phyloP scores from a whole-genome alignment of 768 basidiomycete genomes.

The Mycena albidolilacea region DNA sequence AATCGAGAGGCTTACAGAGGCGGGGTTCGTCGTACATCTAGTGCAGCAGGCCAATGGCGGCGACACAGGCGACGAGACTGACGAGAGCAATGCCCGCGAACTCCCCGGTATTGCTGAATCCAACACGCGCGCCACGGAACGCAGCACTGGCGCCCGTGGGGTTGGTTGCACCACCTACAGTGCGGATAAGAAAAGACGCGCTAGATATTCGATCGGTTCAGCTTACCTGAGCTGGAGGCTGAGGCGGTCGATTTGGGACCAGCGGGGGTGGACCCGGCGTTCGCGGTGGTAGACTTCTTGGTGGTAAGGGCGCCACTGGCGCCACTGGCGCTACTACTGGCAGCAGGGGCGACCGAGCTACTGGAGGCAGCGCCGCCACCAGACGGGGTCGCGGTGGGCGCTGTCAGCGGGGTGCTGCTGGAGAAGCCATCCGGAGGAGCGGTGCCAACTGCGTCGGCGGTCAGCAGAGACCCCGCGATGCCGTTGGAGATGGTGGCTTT shows the following conservation, averaged over 20 bases:
- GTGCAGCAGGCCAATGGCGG: conserved; percentile 33
- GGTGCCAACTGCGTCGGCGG: conserved; percentile 23
- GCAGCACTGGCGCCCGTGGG: conserved; percentile 24
- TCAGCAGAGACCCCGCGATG: conserved; percentile 46
- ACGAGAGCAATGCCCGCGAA: conserved; percentile 27
- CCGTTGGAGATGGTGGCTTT: conserved; percentile 56
- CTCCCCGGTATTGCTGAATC: conserved; percentile 22
- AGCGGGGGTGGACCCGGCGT: neutral
- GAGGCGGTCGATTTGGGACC: neutral
- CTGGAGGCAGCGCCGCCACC: neutral
- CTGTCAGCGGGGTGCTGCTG: conserved; percentile 3
- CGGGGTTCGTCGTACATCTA: neutral
- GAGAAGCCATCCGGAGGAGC: conserved; percentile 21
- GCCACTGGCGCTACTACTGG: neutral
- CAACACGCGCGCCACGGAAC: conserved; percentile 24
- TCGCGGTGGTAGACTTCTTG: neutral
- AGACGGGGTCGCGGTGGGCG: neutral
- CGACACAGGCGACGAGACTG: conserved; percentile 26
- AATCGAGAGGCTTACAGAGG: neutral
- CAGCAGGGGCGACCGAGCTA: neutral
- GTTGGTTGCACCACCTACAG: neutral
- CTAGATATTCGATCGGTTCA: neutral
- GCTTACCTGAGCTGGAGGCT: neutral
- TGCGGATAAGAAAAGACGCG: neutral
- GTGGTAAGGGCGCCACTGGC: neutral